A percentile compares a stretch with the other conserved stretches of the same genome.
These are phyloP conservation scores for Sclerotinia minor DNA, from an alignment of 2,329 filamentous ascomycete genomes.

Conservation along the genomic window DNA sequence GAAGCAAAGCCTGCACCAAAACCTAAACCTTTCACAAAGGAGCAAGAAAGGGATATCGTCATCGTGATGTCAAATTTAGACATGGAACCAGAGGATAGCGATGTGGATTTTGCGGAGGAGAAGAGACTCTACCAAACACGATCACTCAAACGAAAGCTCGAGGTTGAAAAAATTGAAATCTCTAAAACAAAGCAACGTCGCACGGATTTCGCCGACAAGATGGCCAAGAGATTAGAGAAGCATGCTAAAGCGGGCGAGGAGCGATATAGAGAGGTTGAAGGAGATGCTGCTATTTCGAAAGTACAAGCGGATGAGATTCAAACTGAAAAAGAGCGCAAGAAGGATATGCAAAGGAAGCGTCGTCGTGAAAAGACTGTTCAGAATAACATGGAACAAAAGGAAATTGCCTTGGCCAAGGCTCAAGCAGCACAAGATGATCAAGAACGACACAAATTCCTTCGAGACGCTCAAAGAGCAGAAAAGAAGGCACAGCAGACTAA, in stretches of 20 bases:
- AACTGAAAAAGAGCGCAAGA: slow-evolving; percentile 98
- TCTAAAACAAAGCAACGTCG: slow-evolving; percentile 63
- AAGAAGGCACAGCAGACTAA: slow-evolving; percentile 93
- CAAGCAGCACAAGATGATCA: slow-evolving; percentile 77
- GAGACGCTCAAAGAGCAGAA: slow-evolving; percentile 84
- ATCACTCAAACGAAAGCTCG: slow-evolving; percentile 65
- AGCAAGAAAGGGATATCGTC: slow-evolving; percentile 70
- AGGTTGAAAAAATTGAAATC: slow-evolving; percentile 63
- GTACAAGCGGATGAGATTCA: slow-evolving; percentile 88
- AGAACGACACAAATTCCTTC: slow-evolving; percentile 76
- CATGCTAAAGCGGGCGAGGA: slow-evolving; percentile 72
- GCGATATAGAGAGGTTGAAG: slow-evolving; percentile 74
- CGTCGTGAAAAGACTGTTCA: slow-evolving; percentile 95
- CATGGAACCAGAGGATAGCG: slow-evolving; percentile 57
- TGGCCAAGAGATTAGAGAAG: slow-evolving; percentile 61
- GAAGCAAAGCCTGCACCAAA: slow-evolving; percentile 56
- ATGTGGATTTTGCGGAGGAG: slow-evolving; percentile 54
- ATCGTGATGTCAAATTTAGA: slow-evolving; percentile 62
- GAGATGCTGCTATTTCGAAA: slow-evolving; percentile 77
- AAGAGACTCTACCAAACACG: slow-evolving; percentile 56
- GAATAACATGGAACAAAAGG: slow-evolving; percentile 87
- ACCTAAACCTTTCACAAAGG: slow-evolving; percentile 52
- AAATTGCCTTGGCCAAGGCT: slow-evolving; percentile 76
- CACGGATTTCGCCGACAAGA: slow-evolving; percentile 58
- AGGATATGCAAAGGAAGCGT: slow-evolving; percentile 98